Evolutionary conservation across 306 rosid genomes (phyloP), one percentile per base, ranked within the genome.

Genomic region (Cucurbita ficifolia): DNA sequence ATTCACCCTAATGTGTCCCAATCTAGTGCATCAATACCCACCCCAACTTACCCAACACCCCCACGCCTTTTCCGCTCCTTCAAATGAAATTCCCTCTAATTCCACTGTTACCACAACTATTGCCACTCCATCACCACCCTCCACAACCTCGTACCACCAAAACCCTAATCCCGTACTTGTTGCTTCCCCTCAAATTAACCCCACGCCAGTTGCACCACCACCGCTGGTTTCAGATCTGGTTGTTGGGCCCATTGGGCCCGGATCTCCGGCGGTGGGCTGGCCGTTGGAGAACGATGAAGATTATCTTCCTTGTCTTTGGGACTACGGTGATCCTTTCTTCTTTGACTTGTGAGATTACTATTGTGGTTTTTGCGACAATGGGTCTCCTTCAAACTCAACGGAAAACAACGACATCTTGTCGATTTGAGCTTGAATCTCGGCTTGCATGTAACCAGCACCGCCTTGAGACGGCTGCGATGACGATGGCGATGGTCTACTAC

Each of bases 311-410:
- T 77, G 73, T 58, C 60, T 90, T 12, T 90, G 97, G 97, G 98
- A 94, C 75, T 90, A 94, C 24, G 84, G 73, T 13, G 98, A 93
- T 76, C 90, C 96, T 70, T 82, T 83, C 70, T 83, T 85, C 65
- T 83, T 81, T 72, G 94, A 90, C 81, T 88, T 88, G 55, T 85
- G 76, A 74, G 10, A 51, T 40, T 1, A 40, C 8, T 7, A 42
- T 45, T 10, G 14, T 4, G 49, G 14, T 45, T 51, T 48, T 45
- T 49, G 5, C 18, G 1, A 51, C 6, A 12, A 29, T 11, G 11
- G 24, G 24, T 51, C 21, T 17, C 56, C 7, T 19, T 0, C 4
- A 50, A 49, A 14, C 46, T 42, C 46, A 5, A 5, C 1, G 12
- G 46, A 14, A 48, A 48, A 50, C n/a, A 8, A 50, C 45, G 48